phyloP scores from a whole-genome alignment of 164 flowering plant genomes.

The Sextonia rubra region DNA sequence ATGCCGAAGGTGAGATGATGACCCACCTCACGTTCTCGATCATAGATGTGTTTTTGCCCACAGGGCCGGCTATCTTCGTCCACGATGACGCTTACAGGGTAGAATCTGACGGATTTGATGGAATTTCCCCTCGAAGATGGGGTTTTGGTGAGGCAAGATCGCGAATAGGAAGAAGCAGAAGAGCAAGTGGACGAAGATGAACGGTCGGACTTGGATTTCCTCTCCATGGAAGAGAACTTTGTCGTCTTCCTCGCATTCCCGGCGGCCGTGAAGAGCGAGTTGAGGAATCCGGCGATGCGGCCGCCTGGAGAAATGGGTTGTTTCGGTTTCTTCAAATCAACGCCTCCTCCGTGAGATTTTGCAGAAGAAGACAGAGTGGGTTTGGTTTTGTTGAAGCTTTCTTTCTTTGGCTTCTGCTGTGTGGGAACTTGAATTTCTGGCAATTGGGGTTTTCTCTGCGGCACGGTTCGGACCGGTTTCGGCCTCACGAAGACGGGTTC shows the following conservation, averaged over 20 bases:
- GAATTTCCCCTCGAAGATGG: slow-evolving; percentile 45
- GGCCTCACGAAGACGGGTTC: slow-evolving; percentile 35
- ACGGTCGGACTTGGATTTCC: slow-evolving; percentile 19
- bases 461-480: slow-evolving; percentile 12
- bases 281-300: slow-evolving; percentile 67
- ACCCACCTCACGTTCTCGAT: slow-evolving; percentile 19
- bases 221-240: slow-evolving; percentile 16
- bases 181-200: slow-evolving; percentile 36
- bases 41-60: slow-evolving; percentile 44
- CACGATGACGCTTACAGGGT: slow-evolving; percentile 62
- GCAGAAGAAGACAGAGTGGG: slow-evolving; percentile 58
- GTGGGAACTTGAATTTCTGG: not conserved
- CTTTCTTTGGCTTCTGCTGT: slow-evolving; percentile 25
- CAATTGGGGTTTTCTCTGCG: slow-evolving; percentile 6
- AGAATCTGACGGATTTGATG: slow-evolving; percentile 73
- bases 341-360: slow-evolving; percentile 59
- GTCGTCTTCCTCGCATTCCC: slow-evolving; percentile 37
- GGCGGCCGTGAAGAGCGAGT: slow-evolving; percentile 50
- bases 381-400: slow-evolving; percentile 57
- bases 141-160: slow-evolving; percentile 61
- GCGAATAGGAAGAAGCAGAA: slow-evolving; percentile 22
- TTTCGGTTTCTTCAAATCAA: slow-evolving; percentile 69
- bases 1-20: slow-evolving; percentile 18
- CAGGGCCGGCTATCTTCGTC: slow-evolving; percentile 60
- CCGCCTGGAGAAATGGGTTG: slow-evolving; percentile 82